These are phyloP conservation scores for Macadamia integrifolia DNA, from an alignment of 164 flowering plant species.

Conservation along the genomic window DNA sequence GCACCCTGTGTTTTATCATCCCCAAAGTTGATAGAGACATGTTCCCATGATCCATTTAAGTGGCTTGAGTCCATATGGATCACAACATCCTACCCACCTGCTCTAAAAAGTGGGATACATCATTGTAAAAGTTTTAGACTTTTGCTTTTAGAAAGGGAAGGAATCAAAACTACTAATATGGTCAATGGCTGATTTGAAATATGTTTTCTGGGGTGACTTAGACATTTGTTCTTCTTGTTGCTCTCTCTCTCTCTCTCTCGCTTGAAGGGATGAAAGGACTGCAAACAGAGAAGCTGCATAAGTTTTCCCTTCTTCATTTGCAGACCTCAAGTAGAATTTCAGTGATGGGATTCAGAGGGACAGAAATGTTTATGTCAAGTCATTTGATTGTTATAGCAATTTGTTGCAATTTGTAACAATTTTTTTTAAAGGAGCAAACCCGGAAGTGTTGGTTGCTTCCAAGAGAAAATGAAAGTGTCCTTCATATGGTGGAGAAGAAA, in stretches of 20 bases:
- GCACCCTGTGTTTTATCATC: too few relatives aligned
- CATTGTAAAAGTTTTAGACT: neutral
- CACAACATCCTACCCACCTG: neutral
- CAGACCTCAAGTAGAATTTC: constrained; percentile 21
- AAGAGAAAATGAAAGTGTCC: constrained; percentile 25
- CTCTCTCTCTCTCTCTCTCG: constrained; percentile 31
- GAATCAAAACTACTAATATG: too few relatives aligned
- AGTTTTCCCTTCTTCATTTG: constrained; percentile 23
- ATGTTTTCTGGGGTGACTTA: constrained; percentile 1
- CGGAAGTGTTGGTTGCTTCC: constrained; percentile 19
- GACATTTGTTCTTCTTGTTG: constrained; percentile 3
- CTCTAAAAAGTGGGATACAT: neutral
- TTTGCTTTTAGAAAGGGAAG: neutral
- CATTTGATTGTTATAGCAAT: constrained; percentile 26
- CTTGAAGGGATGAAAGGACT: constrained; percentile 25
- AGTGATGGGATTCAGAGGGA: constrained; percentile 24
- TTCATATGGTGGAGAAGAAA: constrained; percentile 24
- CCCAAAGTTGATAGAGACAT: neutral
- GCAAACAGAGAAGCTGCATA: constrained; percentile 21
- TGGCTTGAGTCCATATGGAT: neutral
- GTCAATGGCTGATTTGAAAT: constrained; percentile 14
- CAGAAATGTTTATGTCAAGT: constrained; percentile 28
- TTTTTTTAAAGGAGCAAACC: constrained; percentile 25
- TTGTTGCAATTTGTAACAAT: constrained; percentile 19
- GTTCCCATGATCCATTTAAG: neutral